phyloP scores from a whole-genome alignment of 1,284 basidiomycete genomes.

The Melanopsichium pennsylvanicum region DNA sequence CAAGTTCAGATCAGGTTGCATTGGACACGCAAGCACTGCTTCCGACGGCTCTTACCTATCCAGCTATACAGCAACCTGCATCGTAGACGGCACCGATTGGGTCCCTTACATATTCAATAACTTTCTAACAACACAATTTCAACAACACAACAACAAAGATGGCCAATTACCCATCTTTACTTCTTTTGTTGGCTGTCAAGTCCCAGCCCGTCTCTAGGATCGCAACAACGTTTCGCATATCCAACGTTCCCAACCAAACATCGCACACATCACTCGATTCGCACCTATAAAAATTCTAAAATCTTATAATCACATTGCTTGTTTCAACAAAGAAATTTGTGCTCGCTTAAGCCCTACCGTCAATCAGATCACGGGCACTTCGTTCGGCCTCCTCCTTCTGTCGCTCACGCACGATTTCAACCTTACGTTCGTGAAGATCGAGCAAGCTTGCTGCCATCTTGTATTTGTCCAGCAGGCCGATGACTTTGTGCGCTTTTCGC shows the following conservation, averaged over 20 bases:
- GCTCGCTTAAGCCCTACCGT: constrained; percentile 10
- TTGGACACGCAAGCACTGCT: constrained; percentile 1
- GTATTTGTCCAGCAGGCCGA: constrained; percentile 17
- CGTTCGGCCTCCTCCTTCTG: constrained; percentile 24
- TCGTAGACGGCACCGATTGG: constrained; percentile 32
- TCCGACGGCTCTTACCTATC: constrained; percentile 15
- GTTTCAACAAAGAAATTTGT: too few relatives aligned
- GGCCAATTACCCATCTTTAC: constrained; percentile 6
- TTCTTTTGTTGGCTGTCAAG: constrained; percentile 33
- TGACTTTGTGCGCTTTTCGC: constrained; percentile 7
- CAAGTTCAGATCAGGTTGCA: constrained; percentile 22
- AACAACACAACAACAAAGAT: neutral
- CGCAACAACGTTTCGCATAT: too few relatives aligned
- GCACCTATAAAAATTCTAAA: too few relatives aligned
- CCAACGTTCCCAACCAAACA: neutral
- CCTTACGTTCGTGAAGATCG: constrained; percentile 31
- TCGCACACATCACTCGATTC: neutral
- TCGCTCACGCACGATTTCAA: constrained; percentile 23
- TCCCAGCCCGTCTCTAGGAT: constrained; percentile 15
- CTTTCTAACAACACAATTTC: constrained; percentile 20
- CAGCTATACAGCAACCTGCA: constrained; percentile 28
- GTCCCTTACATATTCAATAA: constrained; percentile 25
- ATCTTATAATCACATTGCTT: too few relatives aligned
- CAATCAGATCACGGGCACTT: constrained; percentile 32
- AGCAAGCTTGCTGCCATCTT: constrained; percentile 12